These are phyloP conservation scores for Fusarium sororula DNA, from an alignment of 2,329 filamentous ascomycete genomes.

Conservation along the genomic window DNA sequence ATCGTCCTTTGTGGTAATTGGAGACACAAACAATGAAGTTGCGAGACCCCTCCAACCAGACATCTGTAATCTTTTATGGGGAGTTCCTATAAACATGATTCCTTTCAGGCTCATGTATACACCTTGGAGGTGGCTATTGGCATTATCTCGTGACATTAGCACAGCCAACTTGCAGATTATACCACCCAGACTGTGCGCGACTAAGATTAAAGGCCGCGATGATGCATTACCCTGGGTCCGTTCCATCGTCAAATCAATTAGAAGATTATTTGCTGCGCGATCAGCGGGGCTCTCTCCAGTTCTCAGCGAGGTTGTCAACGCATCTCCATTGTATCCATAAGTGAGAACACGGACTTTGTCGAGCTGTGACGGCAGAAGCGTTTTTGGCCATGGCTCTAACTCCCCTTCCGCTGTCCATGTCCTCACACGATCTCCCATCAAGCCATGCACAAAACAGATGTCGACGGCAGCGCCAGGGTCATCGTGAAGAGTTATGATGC, in stretches of 20 bases:
- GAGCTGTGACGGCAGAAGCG: neutral
- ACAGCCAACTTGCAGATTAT: rapidly evolving
- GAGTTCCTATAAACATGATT: neutral
- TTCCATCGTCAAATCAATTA: no score
- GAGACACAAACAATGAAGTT: no score
- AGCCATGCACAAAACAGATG: neutral
- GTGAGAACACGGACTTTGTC: neutral
- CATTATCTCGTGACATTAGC: rapidly evolving
- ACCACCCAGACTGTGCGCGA: neutral
- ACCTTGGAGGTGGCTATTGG: neutral
- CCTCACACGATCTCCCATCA: rapidly evolving
- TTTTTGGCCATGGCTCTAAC: neutral
- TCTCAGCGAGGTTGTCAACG: no score
- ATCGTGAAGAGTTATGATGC: neutral
- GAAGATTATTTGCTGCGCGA: neutral
- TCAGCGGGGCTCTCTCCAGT: no score
- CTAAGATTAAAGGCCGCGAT: neutral
- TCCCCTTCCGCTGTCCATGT: neutral
- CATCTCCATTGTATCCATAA: neutral
- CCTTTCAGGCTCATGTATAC: neutral
- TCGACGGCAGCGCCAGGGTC: rapidly evolving
- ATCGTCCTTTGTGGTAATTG: neutral
- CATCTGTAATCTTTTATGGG: rapidly evolving
- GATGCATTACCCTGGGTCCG: neutral
- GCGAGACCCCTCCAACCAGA: neutral